Base-by-base conservation (phyloP, 345 rosid species). In the Eucalyptus marginata region DNA sequence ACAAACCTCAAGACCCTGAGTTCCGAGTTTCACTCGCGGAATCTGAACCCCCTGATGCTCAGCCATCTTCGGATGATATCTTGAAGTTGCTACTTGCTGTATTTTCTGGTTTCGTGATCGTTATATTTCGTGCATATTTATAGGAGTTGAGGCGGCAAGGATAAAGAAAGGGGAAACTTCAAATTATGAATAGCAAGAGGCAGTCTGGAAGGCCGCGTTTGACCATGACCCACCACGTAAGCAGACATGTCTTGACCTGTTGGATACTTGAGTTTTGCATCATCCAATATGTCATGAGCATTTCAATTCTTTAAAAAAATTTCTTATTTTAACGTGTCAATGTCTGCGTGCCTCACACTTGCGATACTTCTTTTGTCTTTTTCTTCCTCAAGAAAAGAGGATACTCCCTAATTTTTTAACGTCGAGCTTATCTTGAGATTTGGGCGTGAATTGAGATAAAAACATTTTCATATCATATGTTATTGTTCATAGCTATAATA, bases 11-110 rank as follows among this genome's bases (percentile, higher is more conserved):
- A 89, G 76, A 10, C 89, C 90, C 59, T 89, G 90, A 44, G 87
- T n/a, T 43, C 90, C 89, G 13, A 88, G 88, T 50, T 90, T 91
- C 88, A 89, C 83, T 49, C 87, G 79, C 29, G 90, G 90, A 47
- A 91, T 88, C 43, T 33, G 86, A 29, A 76, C 7, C 80, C 44
- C 81, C 66, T 64, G 71, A 15, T 88, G 87, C 87, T 58, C 90
- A 4, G 88, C 88, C 90, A 89, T 88, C 16, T 86, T 83, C 44
- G 5, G 81, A 68, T 33, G 44, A 68, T 68, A 17, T 33, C 44
- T 68, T 68, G 2, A 17, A 33, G 44, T 33, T 68, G 24, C 13
- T 33, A 17, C 25, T 33, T 68, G 81, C 81, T 33, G 80, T 84
- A 6, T 47, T 47, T 43, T 22, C 36, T 47, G 40, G 31, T 47